A percentile compares a stretch with the other conserved stretches of the same genome.
Evolutionary conservation across 2,329 filamentous ascomycete species (phyloP).

Genomic region (Falciphora oryzae): DNA sequence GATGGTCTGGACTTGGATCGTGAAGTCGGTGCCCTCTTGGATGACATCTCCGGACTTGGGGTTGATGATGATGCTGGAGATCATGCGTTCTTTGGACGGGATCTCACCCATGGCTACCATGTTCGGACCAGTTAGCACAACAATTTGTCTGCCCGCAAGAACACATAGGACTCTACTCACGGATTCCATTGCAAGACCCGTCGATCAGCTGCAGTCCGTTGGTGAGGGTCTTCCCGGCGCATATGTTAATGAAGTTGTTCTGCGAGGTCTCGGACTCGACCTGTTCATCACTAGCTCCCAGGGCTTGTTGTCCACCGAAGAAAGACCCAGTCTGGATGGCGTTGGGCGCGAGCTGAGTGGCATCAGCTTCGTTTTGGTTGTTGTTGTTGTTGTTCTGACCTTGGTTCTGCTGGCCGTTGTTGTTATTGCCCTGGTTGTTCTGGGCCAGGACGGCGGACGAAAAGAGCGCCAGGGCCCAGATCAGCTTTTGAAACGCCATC

Average conservation of each 20-base stretch:
- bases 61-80: constrained; percentile 46
- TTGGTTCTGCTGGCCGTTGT: constrained; percentile 9
- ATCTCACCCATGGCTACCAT: constrained; percentile 51
- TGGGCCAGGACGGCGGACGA: constrained; percentile 21
- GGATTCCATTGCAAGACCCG: constrained; percentile 59
- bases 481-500: constrained; percentile 23
- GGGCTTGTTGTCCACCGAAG: constrained; percentile 26
- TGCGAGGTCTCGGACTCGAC: constrained; percentile 21
- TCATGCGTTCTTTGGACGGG: constrained; percentile 47
- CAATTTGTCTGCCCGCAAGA: not conserved
- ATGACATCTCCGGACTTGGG: constrained; percentile 45
- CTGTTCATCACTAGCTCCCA: constrained; percentile 25
- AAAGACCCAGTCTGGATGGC: constrained; percentile 30
- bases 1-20: constrained; percentile 43
- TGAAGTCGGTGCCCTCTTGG: constrained; percentile 42
- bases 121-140: constrained; percentile 1
- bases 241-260: constrained; percentile 61
- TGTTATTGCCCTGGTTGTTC: constrained; percentile 13
- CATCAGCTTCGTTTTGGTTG: constrained; percentile 17
- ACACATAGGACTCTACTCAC: constrained; percentile 29
- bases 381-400: constrained; percentile 11
- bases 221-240: constrained; percentile 46
- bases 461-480: constrained; percentile 23
- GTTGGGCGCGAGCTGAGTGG: constrained; percentile 19
- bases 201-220: constrained; percentile 52